A percentile compares a stretch with the other conserved stretches of the same genome.
phyloP scores from a whole-genome alignment of 768 basidiomycete genomes.

The Gloeopeniophorella convolvens region DNA sequence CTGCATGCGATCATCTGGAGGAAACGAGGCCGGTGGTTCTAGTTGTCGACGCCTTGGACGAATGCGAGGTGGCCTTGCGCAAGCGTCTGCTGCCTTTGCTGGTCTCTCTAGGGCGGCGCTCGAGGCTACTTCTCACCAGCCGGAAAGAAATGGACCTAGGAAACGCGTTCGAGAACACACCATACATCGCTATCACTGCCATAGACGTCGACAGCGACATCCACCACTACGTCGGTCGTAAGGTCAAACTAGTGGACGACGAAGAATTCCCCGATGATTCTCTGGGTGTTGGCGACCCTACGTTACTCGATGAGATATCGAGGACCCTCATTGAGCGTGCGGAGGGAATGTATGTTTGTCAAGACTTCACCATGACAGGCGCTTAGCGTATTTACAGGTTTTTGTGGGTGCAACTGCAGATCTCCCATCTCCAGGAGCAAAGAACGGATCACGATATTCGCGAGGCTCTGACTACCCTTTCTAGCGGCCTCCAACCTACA shows the following conservation, averaged over 20 bases:
- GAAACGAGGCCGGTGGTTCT: not conserved
- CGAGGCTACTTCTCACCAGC: slow-evolving; percentile 5
- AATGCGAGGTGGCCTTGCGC: not conserved
- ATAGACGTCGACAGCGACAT: slow-evolving; percentile 1
- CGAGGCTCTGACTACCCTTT: not conserved
- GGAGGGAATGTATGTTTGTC: not conserved
- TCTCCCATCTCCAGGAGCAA: slow-evolving; percentile 4
- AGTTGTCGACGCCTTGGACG: slow-evolving; percentile 5
- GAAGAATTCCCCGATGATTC: not conserved
- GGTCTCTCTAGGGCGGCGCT: not conserved
- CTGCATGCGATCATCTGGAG: not conserved
- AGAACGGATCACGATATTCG: slow-evolving; percentile 6
- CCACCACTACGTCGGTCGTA: slow-evolving; percentile 1
- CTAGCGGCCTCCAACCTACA: not conserved
- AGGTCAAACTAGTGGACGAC: not conserved
- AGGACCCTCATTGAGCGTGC: not conserved
- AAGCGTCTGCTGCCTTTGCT: not conserved
- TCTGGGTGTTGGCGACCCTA: not conserved
- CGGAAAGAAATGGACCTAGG: slow-evolving; percentile 2
- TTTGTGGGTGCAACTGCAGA: slow-evolving; percentile 3
- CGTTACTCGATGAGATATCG: not conserved
- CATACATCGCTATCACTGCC: not conserved
- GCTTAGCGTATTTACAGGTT: not conserved
- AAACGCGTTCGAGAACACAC: not conserved
- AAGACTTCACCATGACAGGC: not conserved